Evolutionary conservation across 371 early-diverging fungal species (phyloP).

Genomic region (Apophysomyces trapeziformis): DNA sequence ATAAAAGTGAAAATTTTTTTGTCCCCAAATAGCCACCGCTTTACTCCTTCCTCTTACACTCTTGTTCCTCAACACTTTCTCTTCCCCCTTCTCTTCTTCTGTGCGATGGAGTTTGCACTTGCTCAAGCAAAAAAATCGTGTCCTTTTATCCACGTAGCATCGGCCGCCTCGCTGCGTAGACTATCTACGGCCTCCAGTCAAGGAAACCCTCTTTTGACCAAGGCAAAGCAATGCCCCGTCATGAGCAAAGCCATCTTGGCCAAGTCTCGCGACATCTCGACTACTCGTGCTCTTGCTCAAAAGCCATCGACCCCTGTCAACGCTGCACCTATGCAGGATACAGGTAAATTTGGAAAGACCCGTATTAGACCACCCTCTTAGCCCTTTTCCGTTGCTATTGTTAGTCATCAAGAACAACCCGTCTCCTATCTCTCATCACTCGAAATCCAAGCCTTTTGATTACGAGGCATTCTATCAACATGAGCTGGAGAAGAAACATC

Average conservation of each 20-base stretch:
- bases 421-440: constrained; percentile 43
- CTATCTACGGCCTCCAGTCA: constrained; percentile 55
- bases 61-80: constrained; percentile 19
- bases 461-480: constrained; percentile 85
- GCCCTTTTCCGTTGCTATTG: constrained; percentile 13
- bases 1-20: constrained; percentile 8
- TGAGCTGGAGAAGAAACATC: constrained; percentile 93
- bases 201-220: constrained; percentile 64
- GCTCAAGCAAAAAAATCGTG: constrained; percentile 69
- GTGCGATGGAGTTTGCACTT: constrained; percentile 59
- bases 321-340: constrained; percentile 43
- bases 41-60: constrained; percentile 1
- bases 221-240: constrained; percentile 91
- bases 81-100: constrained; percentile 15
- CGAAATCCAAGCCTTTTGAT: constrained; percentile 71
- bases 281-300: constrained; percentile 39
- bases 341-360: constrained; percentile 16
- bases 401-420: constrained; percentile 17
- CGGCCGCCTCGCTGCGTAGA: constrained; percentile 76
- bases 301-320: constrained; percentile 50
- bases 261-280: constrained; percentile 61
- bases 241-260: constrained; percentile 84
- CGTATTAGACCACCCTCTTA: neutral
- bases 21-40: constrained; percentile 12
- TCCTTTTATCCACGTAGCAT: constrained; percentile 85